Evolutionary conservation across 73 alveolate genomes (phyloP).

Genomic region (Tetrahymena elliotti): DNA sequence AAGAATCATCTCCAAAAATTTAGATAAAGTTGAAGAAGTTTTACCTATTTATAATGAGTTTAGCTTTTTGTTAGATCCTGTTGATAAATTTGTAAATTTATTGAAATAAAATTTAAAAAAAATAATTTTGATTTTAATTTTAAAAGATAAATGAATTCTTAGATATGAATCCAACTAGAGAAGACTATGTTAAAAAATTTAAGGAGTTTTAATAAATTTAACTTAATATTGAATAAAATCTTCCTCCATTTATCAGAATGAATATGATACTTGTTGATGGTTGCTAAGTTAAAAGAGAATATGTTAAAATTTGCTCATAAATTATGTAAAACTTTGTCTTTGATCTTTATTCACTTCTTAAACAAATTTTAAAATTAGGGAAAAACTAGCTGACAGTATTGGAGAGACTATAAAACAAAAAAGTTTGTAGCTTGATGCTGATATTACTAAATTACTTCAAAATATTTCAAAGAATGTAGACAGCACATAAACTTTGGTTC

Average conservation of each 20-base stretch:
- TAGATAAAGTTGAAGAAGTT: conserved; percentile 56
- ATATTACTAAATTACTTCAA: conserved; percentile 43
- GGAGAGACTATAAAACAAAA: conserved; percentile 43
- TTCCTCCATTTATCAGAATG: conserved; percentile 73
- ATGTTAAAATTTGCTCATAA: conserved; percentile 60
- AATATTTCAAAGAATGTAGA: conserved; percentile 55
- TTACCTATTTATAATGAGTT: conserved; percentile 60
- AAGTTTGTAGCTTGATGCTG: conserved; percentile 30
- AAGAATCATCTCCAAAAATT: conserved; percentile 50
- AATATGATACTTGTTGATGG: conserved; percentile 82
- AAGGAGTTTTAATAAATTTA: conserved; percentile 43
- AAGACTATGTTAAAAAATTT: conserved; percentile 55
- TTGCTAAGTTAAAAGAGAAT: conserved; percentile 60
- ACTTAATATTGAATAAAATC: conserved; percentile 53
- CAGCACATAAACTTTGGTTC: conserved; percentile 20
- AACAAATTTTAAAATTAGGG: background rate
- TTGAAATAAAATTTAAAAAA: background rate
- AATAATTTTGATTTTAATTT: background rate
- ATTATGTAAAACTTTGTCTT: conserved; percentile 32
- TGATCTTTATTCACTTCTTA: background rate
- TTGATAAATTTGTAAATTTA: conserved; percentile 47
- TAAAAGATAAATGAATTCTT: background rate
- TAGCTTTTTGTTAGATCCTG: conserved; percentile 51
- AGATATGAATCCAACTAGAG: conserved; percentile 43
- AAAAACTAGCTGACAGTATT: conserved; percentile 41